Conservation (phyloP, 2,329 filamentous ascomycete species). For the Fusarium hostae region DNA sequence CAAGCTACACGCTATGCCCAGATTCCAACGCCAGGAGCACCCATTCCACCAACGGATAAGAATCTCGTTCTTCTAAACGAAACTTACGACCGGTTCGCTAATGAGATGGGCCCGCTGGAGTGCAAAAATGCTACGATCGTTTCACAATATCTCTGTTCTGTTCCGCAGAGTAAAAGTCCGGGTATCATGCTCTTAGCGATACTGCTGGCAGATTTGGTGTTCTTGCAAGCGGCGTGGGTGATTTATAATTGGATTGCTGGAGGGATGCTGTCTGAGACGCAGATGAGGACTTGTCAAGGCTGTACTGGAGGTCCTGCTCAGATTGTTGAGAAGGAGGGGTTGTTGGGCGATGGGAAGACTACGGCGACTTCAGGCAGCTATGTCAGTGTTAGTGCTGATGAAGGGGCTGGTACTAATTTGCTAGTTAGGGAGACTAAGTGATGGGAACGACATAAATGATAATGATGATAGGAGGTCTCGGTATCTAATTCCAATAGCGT, state of each 20-base stretch:
- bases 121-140: constrained; percentile 10
- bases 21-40: constrained; percentile 1
- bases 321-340: not conserved
- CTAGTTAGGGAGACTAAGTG: rapidly evolving
- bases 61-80: constrained; percentile 13
- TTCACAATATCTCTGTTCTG: constrained; percentile 25
- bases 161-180: constrained; percentile 19
- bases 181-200: constrained; percentile 25
- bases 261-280: not conserved
- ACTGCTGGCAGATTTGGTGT: constrained; percentile 22
- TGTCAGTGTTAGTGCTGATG: not conserved
- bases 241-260: constrained; percentile 12
- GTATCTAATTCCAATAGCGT: not conserved
- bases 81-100: not conserved
- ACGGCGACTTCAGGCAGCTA: not conserved
- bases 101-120: not conserved
- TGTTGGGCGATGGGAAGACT: not conserved
- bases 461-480: not conserved
- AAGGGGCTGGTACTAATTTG: not conserved
- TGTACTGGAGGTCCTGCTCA: not conserved
- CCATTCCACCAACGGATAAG: not conserved
- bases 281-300: not conserved
- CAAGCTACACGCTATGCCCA: not conserved
- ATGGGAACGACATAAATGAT: not conserved
- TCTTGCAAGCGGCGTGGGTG: constrained; percentile 29